A percentile compares a stretch with the other conserved stretches of the same genome.
Evolutionary conservation across 352 stramenopile species (phyloP).

Genomic region (Thalassiosira delicatula): DNA sequence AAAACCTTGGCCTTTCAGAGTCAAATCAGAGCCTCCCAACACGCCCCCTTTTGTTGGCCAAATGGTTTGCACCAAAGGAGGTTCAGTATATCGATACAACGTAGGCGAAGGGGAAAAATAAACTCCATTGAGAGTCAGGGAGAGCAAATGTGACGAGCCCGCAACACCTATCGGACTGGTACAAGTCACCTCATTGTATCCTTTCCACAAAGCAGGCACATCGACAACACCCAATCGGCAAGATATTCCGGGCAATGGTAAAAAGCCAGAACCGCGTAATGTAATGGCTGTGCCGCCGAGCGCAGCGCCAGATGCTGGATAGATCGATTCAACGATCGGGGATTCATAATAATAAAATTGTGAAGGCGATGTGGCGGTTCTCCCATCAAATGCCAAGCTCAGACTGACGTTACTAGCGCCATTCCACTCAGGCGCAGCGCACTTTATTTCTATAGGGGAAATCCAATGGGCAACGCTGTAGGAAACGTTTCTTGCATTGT

Average conservation of each 20-base stretch:
- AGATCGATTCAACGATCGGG: slow-evolving; percentile 46
- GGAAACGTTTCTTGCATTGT: neutral
- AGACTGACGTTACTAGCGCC: slow-evolving; percentile 15
- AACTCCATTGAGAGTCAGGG: slow-evolving; percentile 52
- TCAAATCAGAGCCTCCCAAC: slow-evolving; percentile 32
- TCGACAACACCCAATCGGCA: slow-evolving; percentile 47
- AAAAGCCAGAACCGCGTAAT: slow-evolving; percentile 44
- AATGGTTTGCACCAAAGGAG: slow-evolving; percentile 30
- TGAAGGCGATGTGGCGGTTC: slow-evolving; percentile 10
- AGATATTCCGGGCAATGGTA: slow-evolving; percentile 19
- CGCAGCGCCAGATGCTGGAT: slow-evolving; percentile 41
- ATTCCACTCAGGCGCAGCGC: slow-evolving; percentile 23
- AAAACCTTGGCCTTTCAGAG: slow-evolving; percentile 45
- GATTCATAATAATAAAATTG: slow-evolving; percentile 46
- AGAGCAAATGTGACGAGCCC: slow-evolving; percentile 21
- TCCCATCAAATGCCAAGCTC: slow-evolving; percentile 31
- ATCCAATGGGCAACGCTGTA: slow-evolving; percentile 37
- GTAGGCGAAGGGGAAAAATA: slow-evolving; percentile 34
- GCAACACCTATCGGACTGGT: slow-evolving; percentile 35
- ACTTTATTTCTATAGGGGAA: slow-evolving; percentile 41
- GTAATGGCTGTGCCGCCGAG: slow-evolving; percentile 53
- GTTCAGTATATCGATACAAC: slow-evolving; percentile 49
- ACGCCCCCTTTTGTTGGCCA: slow-evolving; percentile 44
- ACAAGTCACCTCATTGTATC: slow-evolving; percentile 30
- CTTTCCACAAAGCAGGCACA: slow-evolving; percentile 29